A percentile compares a stretch with the other conserved stretches of the same genome.
Evolutionary conservation across 1,284 basidiomycete species (phyloP).

Genomic region (Trichosporon inkin): DNA sequence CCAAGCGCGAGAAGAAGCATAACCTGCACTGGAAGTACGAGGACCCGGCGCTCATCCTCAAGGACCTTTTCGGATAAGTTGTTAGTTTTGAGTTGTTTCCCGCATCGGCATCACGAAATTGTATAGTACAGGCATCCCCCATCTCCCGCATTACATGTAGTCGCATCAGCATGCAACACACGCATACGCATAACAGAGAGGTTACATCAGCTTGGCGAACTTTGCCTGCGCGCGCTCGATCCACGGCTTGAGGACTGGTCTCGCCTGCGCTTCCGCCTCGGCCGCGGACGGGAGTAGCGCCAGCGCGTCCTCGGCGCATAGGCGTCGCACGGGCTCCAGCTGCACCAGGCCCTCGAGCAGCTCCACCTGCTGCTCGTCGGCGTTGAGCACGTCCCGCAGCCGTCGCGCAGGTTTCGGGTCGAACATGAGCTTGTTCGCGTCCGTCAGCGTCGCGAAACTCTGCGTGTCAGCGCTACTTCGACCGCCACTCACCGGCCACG

Average conservation of each 20-base stretch:
- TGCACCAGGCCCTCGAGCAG: slow-evolving; percentile 18
- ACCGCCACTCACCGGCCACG: slow-evolving; percentile 39
- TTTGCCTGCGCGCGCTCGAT: neutral
- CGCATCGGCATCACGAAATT: neutral
- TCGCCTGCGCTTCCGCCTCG: neutral
- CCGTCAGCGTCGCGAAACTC: slow-evolving; percentile 32
- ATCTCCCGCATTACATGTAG: neutral
- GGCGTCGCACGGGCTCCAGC: slow-evolving; percentile 12
- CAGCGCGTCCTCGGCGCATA: neutral
- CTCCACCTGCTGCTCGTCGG: neutral
- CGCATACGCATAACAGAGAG: neutral
- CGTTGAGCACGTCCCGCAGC: slow-evolving; percentile 10
- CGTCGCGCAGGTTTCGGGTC: slow-evolving; percentile 13
- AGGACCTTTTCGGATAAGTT: slow-evolving; percentile 43
- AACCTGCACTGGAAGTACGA: slow-evolving; percentile 51
- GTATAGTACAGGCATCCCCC: neutral
- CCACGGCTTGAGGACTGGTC: neutral
- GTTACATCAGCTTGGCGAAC: slow-evolving; percentile 1
- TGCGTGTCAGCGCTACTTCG: slow-evolving; percentile 15
- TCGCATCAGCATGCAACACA: slow-evolving; percentile 1
- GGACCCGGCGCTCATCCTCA: slow-evolving; percentile 48
- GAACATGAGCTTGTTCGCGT: slow-evolving; percentile 39
- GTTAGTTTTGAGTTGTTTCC: slow-evolving; percentile 3
- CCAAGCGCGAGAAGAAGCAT: slow-evolving; percentile 43
- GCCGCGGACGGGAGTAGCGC: neutral